phyloP scores from a whole-genome alignment of 805 yeast species.

The Barnettozyma populi region DNA sequence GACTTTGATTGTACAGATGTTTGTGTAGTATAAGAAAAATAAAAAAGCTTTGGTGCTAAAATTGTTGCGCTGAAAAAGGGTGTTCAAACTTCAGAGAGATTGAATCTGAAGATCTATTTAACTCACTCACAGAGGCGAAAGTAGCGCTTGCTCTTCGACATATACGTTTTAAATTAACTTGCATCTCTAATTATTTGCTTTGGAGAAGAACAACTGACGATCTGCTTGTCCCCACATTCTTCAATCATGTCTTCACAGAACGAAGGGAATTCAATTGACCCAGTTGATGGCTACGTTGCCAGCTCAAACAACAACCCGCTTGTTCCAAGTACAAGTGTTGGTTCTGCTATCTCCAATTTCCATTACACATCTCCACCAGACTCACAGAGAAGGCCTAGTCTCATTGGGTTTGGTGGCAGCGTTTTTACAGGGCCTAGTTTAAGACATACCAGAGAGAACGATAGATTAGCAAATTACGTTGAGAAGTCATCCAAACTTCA shows the following conservation, averaged over 20 bases:
- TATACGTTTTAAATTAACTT: no score
- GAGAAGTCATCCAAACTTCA: constrained; percentile 15
- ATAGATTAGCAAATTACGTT: constrained; percentile 15
- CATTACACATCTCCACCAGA: neutral
- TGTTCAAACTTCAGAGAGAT: no score
- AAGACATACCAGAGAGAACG: constrained; percentile 19
- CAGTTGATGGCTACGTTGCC: constrained; percentile 1
- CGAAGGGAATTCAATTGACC: constrained; percentile 1
- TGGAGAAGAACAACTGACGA: neutral
- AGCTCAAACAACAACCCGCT: neutral
- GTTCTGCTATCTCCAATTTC: neutral
- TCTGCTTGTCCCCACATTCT: neutral
- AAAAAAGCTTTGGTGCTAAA: no score
- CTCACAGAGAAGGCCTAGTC: constrained; percentile 16
- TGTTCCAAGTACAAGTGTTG: neutral
- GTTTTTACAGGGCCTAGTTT: constrained; percentile 16
- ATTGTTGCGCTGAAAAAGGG: no score
- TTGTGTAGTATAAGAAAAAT: no score
- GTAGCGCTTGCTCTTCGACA: neutral
- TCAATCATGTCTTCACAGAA: neutral
- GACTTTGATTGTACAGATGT: no score
- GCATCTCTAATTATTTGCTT: neutral
- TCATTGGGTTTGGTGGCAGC: constrained; percentile 15
- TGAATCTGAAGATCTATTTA: neutral
- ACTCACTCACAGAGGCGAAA: neutral